phyloP scores from a whole-genome alignment of 2,329 filamentous ascomycete genomes.

The Chrysoporthe deuterocubensis region DNA sequence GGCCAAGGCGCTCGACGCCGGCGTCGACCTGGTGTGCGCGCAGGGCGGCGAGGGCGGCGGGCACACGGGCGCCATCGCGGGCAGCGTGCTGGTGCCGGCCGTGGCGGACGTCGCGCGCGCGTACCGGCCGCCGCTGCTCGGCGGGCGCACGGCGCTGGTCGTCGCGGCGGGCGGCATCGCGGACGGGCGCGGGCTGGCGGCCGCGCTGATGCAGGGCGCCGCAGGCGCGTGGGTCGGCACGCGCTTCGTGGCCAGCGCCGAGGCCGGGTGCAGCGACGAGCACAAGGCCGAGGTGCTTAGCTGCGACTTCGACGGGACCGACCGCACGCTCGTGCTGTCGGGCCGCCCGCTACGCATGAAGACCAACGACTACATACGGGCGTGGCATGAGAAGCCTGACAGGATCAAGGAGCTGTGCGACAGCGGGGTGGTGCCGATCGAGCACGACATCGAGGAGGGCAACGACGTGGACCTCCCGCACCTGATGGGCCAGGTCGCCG shows the following conservation, averaged over 20 bases:
- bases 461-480: constrained; percentile 85
- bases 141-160: constrained; percentile 74
- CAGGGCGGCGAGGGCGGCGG: constrained; percentile 94
- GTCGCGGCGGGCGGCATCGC: constrained; percentile 88
- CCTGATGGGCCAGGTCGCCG: constrained; percentile 93
- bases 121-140: constrained; percentile 72
- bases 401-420: constrained; percentile 78
- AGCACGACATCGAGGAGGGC: constrained; percentile 80
- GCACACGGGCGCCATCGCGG: constrained; percentile 87
- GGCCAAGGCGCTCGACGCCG: constrained; percentile 81
- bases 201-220: constrained; percentile 85
- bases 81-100: constrained; percentile 82
- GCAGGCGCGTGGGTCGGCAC: constrained; percentile 93
- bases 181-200: constrained; percentile 80
- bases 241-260: constrained; percentile 80
- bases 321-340: constrained; percentile 79
- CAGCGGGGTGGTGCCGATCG: constrained; percentile 77
- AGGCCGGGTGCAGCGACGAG: constrained; percentile 78
- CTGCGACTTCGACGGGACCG: constrained; percentile 79
- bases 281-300: constrained; percentile 84
- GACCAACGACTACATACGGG: constrained; percentile 80
- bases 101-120: constrained; percentile 80
- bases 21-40: constrained; percentile 88
- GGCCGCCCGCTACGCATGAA: constrained; percentile 81
- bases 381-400: constrained; percentile 77